A percentile compares a stretch with the other conserved stretches of the same genome.
phyloP scores from a whole-genome alignment of 768 basidiomycete species.

The Macrolepiota dolichaula region DNA sequence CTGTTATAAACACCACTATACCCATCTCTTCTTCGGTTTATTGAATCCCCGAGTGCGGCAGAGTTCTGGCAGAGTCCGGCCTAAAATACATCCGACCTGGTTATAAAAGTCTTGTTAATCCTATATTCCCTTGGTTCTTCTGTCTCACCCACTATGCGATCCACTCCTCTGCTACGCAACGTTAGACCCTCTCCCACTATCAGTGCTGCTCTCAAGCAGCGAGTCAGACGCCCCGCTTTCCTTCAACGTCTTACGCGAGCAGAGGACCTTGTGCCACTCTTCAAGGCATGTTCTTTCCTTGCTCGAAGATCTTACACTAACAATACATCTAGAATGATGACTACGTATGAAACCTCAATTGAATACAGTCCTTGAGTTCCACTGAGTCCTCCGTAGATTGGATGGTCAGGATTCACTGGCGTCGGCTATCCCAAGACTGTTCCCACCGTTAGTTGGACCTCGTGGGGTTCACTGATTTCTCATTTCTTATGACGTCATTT shows the following conservation, averaged over 20 bases:
- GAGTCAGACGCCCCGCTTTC: not conserved
- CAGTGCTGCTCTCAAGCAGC: not conserved
- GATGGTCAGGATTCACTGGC: constrained; percentile 49
- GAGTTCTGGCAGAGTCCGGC: not conserved
- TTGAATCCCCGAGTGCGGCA: not conserved
- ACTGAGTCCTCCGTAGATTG: constrained; percentile 30
- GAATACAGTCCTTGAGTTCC: not conserved
- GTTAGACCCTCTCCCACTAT: not conserved
- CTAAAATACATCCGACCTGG: not conserved
- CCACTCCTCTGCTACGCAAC: not conserved
- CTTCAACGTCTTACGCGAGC: not conserved
- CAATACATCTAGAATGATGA: constrained; percentile 35
- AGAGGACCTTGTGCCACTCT: constrained; percentile 2
- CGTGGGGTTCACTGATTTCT: not conserved
- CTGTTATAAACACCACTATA: constrained; percentile 43
- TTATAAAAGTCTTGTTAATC: too few relatives aligned
- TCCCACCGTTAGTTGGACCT: constrained; percentile 31
- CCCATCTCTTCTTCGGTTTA: not conserved
- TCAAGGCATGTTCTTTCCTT: not conserved
- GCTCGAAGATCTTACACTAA: not conserved
- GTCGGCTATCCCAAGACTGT: constrained; percentile 47
- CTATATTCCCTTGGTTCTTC: too few relatives aligned
- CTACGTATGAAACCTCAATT: constrained; percentile 35
- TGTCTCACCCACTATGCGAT: not conserved
- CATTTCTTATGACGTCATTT: not conserved